phyloP scores from a whole-genome alignment of 768 basidiomycete genomes.

The Leccinum broughii region DNA sequence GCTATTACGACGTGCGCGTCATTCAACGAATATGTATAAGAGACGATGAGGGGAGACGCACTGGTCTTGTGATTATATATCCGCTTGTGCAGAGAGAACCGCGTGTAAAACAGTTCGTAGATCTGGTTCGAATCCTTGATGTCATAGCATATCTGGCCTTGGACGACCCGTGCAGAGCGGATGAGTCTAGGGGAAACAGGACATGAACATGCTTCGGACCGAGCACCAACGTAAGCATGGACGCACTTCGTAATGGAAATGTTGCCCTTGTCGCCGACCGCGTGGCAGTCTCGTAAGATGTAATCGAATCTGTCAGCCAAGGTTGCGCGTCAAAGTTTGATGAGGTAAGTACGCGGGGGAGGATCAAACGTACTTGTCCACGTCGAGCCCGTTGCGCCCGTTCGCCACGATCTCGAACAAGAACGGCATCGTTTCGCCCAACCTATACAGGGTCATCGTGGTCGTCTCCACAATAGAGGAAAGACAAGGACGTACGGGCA shows the following conservation, averaged over 20 bases:
- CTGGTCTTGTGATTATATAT: constrained; percentile 82
- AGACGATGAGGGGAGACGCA: not conserved
- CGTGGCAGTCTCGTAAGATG: constrained; percentile 71
- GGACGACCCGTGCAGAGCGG: constrained; percentile 71
- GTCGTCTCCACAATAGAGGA: too few species aligned
- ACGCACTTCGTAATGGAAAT: constrained; percentile 47
- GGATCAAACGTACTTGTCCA: constrained; percentile 63
- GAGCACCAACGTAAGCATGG: constrained; percentile 1
- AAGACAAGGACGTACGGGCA: constrained; percentile 47
- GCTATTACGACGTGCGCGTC: constrained; percentile 38
- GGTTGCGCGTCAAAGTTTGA: not conserved
- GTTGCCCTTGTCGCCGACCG: constrained; percentile 63
- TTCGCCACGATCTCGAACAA: constrained; percentile 87
- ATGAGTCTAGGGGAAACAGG: constrained; percentile 50
- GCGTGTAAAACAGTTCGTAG: constrained; percentile 69
- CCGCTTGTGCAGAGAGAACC: constrained; percentile 79
- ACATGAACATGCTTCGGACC: not conserved
- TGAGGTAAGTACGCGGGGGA: not conserved
- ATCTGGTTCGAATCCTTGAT: constrained; percentile 80
- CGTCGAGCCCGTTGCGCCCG: constrained; percentile 77
- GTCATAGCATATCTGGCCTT: constrained; percentile 75
- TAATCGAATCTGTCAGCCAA: constrained; percentile 73
- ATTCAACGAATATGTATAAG: too few species aligned
- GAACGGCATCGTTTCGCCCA: constrained; percentile 59
- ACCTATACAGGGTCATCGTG: constrained; percentile 9